Base-by-base conservation (phyloP, 2,329 filamentous ascomycete genomes). In the Fusarium pininemorale region DNA sequence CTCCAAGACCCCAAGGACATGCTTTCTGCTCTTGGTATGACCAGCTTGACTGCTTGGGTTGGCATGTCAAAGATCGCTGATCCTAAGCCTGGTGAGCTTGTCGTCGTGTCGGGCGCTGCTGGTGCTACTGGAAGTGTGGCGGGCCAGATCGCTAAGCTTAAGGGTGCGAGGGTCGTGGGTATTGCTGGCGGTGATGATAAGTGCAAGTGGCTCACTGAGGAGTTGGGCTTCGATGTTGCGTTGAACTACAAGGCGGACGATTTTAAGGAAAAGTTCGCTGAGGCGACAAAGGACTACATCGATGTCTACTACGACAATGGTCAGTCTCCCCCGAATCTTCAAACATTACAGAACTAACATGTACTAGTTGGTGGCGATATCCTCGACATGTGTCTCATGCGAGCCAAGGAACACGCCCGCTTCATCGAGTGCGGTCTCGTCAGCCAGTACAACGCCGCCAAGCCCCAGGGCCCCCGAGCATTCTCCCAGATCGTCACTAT, bases 121-220 rank as follows among this genome's bases (percentile, higher is more conserved):
- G 93, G 93, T 5, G 93, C 93, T 0, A 95, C 93, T 0, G 93
- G 93, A 3, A 92, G 89, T 78, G 89, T 95, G 3, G 93, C 90
- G 1, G 93, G 92, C 1, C 93, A 96, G 83, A 94, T 95, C 74
- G 92, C 92, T 24, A 94, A 94, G 85, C 83, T 94, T 60, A 90
- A 90, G 81, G 93, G 92, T 18, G 83, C 83, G 54, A 75, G 86
- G 6, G 89, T 94, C 18, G 81, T 92, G 28, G 92, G 92, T 12
- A 85, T 94, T 70, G 91, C 91, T 2, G 92, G 92, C 1, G 88
- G 86, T 61, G 87, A 90, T 41, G 90, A 92, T 42, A 94, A 94
- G 83, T 93, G 90, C 75, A 82, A 84, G 56, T 93, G 91, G 87
- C 81, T 95, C 70, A 87, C 84, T 7, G 83, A 88, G 69, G 89